phyloP scores from a whole-genome alignment of 257 asterid species.

The Solanum acaule region DNA sequence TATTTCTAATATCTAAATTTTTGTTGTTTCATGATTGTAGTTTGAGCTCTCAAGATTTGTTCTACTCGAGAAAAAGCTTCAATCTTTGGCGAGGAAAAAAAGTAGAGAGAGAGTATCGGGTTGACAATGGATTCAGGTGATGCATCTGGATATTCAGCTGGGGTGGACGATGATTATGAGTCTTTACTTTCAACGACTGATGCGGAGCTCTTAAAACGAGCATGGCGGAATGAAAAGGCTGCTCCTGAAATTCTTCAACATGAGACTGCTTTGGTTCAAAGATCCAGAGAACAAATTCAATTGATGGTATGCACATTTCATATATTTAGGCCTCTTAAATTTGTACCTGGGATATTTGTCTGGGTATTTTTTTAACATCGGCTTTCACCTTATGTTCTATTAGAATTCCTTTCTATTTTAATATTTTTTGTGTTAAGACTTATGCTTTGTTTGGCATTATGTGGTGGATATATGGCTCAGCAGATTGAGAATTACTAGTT shows the following conservation, averaged over 20 bases:
- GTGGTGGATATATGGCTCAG: neutral
- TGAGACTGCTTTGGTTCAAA: conserved; percentile 47
- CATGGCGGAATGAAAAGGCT: conserved; percentile 93
- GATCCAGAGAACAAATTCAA: conserved; percentile 66
- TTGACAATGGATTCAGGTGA: conserved; percentile 48
- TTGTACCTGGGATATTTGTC: neutral
- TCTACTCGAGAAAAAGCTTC: neutral
- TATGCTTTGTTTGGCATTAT: neutral
- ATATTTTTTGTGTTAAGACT: neutral
- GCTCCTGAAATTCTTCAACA: conserved; percentile 82
- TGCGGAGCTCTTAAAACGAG: conserved; percentile 67
- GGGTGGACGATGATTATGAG: conserved; percentile 57
- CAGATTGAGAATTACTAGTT: neutral
- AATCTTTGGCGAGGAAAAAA: neutral
- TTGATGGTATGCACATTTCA: conserved; percentile 36
- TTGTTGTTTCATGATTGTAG: neutral
- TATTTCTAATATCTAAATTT: neutral
- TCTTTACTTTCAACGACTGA: conserved; percentile 62
- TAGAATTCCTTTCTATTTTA: neutral
- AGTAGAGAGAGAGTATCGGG: neutral
- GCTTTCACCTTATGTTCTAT: neutral
- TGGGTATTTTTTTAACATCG: neutral
- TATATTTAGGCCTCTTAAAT: neutral
- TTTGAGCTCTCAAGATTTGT: neutral
- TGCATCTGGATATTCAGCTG: conserved; percentile 14